Conservation (phyloP, 2,329 filamentous ascomycete species). For the Talaromyces sp. region DNA sequence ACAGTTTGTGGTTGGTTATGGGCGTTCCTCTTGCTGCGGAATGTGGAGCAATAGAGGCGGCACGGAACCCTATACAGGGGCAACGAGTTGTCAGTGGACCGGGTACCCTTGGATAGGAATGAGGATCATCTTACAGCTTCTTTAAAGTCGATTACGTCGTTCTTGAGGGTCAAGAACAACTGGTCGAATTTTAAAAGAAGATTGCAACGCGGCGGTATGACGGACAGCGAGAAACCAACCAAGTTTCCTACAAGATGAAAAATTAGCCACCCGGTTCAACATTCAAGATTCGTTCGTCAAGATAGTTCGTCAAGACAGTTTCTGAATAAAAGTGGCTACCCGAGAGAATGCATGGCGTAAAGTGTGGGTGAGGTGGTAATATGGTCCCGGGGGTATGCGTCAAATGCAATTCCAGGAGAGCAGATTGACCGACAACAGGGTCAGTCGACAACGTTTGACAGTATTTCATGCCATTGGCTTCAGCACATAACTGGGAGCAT, state of each 20-base stretch:
- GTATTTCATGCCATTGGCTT: background rate
- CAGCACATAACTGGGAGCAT: background rate
- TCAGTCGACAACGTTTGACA: background rate
- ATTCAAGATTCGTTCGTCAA: background rate
- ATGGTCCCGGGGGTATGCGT: background rate
- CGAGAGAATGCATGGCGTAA: background rate
- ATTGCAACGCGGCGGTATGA: background rate
- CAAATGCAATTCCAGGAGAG: background rate
- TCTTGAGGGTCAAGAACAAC: conserved; percentile 17
- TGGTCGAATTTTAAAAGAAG: background rate
- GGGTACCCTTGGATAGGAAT: conserved; percentile 23
- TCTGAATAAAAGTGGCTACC: background rate
- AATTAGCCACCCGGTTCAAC: background rate
- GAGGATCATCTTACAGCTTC: conserved; percentile 30
- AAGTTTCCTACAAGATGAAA: background rate
- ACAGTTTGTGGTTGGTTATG: conserved; percentile 23
- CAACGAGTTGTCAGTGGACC: conserved; percentile 33
- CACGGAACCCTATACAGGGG: conserved; percentile 38
- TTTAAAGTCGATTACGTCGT: conserved; percentile 21
- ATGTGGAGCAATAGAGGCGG: conserved; percentile 31
- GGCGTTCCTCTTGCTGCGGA: conserved; percentile 31
- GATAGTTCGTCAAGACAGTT: background rate
- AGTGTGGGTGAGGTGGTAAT: background rate
- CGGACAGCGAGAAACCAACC: background rate
- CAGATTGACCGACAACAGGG: background rate